Evolutionary conservation across 495 filamentous ascomycete genomes (phyloP).

Genomic region (Clavariopsis aquatica): DNA sequence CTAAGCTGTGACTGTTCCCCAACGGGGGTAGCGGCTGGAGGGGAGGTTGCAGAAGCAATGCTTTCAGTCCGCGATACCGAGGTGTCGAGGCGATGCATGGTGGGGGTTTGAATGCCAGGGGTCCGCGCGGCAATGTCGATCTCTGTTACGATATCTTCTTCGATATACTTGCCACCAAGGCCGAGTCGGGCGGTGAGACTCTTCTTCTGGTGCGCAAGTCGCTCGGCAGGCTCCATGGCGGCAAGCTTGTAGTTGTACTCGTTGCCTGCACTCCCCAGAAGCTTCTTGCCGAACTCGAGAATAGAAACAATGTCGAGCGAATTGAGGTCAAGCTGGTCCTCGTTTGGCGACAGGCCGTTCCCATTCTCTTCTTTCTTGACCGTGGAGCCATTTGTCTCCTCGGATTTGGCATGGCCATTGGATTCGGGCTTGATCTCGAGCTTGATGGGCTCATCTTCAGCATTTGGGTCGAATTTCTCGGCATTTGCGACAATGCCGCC

Average conservation of each 20-base stretch:
- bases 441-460: conserved; percentile 53
- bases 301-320: conserved; percentile 76
- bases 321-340: conserved; percentile 68
- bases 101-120: conserved; percentile 38
- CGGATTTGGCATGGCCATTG: conserved; percentile 29
- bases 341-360: conserved; percentile 41
- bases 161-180: conserved; percentile 78
- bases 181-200: conserved; percentile 80
- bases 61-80: conserved; percentile 43
- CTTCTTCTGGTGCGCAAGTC: conserved; percentile 85
- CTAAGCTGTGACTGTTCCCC: conserved; percentile 81
- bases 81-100: conserved; percentile 51
- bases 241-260: conserved; percentile 83
- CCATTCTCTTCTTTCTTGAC: conserved; percentile 45
- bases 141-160: conserved; percentile 74
- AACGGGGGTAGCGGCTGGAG: conserved; percentile 49
- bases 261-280: conserved; percentile 79
- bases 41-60: conserved; percentile 43
- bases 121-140: conserved; percentile 54
- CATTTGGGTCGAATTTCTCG: conserved; percentile 83
- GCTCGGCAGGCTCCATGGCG: conserved; percentile 72
- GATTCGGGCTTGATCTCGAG: conserved; percentile 24
- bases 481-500: conserved; percentile 91
- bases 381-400: conserved; percentile 22
- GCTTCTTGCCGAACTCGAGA: conserved; percentile 74